Conservation (phyloP, 768 basidiomycete genomes). For the Suillus subluteus region DNA sequence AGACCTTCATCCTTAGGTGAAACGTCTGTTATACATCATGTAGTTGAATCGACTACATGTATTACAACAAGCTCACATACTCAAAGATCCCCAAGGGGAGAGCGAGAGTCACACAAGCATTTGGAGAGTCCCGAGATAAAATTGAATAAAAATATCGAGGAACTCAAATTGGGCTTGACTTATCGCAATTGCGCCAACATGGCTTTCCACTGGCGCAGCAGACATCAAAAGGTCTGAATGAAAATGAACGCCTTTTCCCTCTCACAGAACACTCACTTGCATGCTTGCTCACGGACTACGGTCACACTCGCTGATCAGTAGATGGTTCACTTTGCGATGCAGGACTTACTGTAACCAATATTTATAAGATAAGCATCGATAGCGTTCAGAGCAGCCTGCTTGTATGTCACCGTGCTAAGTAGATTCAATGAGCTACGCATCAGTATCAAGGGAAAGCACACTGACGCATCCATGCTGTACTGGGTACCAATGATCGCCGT, state of each 20-base stretch:
- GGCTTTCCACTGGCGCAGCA: constrained; percentile 71
- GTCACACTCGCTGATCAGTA: background rate
- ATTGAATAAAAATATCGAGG: background rate
- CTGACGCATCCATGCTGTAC: constrained; percentile 78
- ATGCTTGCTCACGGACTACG: constrained; percentile 76
- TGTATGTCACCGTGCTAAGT: constrained; percentile 70
- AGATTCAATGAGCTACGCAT: background rate
- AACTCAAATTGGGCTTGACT: constrained; percentile 23
- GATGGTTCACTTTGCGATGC: constrained; percentile 1
- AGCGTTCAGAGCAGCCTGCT: constrained; percentile 77
- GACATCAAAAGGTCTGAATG: constrained; percentile 62
- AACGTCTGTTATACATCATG: constrained; percentile 50
- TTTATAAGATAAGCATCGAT: constrained; percentile 63
- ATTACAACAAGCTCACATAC: constrained; percentile 44
- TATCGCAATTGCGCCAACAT: constrained; percentile 72
- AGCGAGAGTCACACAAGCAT: constrained; percentile 75
- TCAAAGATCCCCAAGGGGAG: constrained; percentile 81
- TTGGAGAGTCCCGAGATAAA: constrained; percentile 63
- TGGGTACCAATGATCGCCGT: constrained; percentile 68
- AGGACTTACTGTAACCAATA: constrained; percentile 69
- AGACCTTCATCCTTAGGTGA: constrained; percentile 66
- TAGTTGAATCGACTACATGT: background rate
- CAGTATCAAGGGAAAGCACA: background rate
- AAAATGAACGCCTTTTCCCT: background rate
- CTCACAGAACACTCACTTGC: constrained; percentile 34